Percentiles rank a stretch among this genome's conserved stretches.
Evolutionary conservation across 352 stramenopile species (phyloP).

Genomic region (Blastocystis sp.): DNA sequence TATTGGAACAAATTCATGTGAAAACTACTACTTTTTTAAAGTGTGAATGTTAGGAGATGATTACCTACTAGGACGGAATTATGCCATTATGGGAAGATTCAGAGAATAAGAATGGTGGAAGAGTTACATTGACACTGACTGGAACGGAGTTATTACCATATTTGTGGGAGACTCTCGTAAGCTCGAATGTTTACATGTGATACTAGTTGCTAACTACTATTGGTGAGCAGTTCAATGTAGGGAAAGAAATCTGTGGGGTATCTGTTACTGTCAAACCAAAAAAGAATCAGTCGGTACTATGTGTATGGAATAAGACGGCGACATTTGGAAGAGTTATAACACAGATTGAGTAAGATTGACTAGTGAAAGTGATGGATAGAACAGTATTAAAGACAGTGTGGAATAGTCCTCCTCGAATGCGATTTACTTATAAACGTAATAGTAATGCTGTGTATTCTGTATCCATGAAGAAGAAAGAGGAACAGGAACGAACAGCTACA

Average conservation of each 20-base stretch:
- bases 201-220: slow-evolving; percentile 44
- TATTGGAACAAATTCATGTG: neutral
- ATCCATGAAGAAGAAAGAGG: neutral
- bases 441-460: neutral
- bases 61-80: slow-evolving; percentile 1
- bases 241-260: slow-evolving; percentile 46
- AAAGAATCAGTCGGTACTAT: neutral
- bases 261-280: slow-evolving; percentile 42
- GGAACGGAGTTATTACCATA: neutral
- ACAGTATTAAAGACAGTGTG: neutral
- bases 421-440: slow-evolving; percentile 8
- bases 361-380: neutral
- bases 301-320: slow-evolving; percentile 12
- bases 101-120: slow-evolving; percentile 2
- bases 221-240: slow-evolving; percentile 36
- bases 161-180: slow-evolving; percentile 49
- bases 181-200: neutral
- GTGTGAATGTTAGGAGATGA: neutral
- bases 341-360: neutral
- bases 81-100: slow-evolving; percentile 50
- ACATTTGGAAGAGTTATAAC: neutral
- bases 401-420: neutral
- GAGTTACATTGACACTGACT: neutral
- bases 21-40: slow-evolving; percentile 37
- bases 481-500: neutral